Conservation (phyloP, 2,329 filamentous ascomycete species). For the Leptographium galeiforme region DNA sequence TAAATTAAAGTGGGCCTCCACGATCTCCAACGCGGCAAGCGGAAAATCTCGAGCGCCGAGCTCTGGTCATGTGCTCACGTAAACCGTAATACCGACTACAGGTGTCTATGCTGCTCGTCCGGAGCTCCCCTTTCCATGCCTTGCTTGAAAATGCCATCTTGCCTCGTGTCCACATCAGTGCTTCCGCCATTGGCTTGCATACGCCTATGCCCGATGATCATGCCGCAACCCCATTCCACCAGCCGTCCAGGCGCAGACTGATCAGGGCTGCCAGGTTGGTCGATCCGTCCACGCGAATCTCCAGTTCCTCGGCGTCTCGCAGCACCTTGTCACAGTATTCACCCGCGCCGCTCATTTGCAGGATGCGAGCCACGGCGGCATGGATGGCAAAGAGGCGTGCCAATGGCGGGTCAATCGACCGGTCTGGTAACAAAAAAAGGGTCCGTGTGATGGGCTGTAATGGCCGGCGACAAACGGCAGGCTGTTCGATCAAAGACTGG, state of each 20-base stretch:
- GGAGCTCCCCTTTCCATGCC: too few species aligned
- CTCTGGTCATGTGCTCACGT: too few species aligned
- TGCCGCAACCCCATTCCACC: not conserved
- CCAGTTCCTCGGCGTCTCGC: not conserved
- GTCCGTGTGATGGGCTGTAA: not conserved
- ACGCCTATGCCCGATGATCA: not conserved
- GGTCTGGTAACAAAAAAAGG: not conserved
- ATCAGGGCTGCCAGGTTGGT: not conserved
- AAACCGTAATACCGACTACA: too few species aligned
- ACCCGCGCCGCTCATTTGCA: not conserved
- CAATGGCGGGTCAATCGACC: not conserved
- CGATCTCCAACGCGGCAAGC: too few species aligned
- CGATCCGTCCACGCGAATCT: not conserved
- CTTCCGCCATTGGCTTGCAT: too few species aligned
- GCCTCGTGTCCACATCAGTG: too few species aligned
- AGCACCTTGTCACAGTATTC: not conserved
- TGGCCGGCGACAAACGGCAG: not conserved
- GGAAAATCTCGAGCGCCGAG: too few species aligned
- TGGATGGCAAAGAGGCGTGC: not conserved
- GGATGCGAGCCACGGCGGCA: not conserved
- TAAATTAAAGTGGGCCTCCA: too few species aligned
- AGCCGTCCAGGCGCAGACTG: not conserved
- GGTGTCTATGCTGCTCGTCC: too few species aligned
- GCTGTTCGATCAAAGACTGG: not conserved
- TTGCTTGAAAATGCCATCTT: too few species aligned